Base-by-base conservation (phyloP, 1,284 basidiomycete genomes). In the Ceraceosorus guamensis region DNA sequence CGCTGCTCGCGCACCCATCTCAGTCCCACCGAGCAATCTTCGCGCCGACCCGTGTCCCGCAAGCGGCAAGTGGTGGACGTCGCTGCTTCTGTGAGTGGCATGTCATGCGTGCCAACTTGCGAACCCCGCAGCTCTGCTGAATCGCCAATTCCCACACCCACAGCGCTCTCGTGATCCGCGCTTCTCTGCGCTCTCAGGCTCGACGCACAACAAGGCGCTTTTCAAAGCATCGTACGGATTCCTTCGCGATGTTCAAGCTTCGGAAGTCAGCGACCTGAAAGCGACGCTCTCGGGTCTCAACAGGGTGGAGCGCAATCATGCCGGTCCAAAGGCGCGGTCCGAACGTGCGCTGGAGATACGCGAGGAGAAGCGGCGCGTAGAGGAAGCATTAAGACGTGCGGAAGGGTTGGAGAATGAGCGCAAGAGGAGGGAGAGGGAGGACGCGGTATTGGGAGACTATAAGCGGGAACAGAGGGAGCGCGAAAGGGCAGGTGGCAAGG, bases 11-110 rank as follows among this genome's bases (percentile, higher is more conserved):
- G 2, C 31, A 18, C 18, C 39, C 5, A 18, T 14, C 30, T 18
- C 58, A 93, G 89, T 1, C 93, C 91, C 4, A 83, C 80, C 43
- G 89, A 90, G 68, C 80, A 89, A 61, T 87, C 87, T 6, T 89
- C 91, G 0, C 95, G 93, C 76, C 83, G 82, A 65, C 89, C 90
- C 0, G 89, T 95, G 2, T 84, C 87, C 3, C 83, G 92, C 11
- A 82, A 81, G 54, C 81, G 91, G 53, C 80, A 79, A n/a, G 86
- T 89, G 1, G 82, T 92, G 6, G 87, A 91, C 60, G 81, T 84
- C 4, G 80, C 82, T 46, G 83, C 84, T 61, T 75, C 80, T 37
- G 89, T 88, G 1, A 41, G 39, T 41, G 39, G 11, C 39, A 3
- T 41, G 39, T 1, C 16, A 2, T 41, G 39, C 39, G 39, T 16